Evolutionary conservation across 176 grass and related monocot genomes (phyloP), one percentile per base, ranked within the genome.

Genomic region (Oryza glaberrima): DNA sequence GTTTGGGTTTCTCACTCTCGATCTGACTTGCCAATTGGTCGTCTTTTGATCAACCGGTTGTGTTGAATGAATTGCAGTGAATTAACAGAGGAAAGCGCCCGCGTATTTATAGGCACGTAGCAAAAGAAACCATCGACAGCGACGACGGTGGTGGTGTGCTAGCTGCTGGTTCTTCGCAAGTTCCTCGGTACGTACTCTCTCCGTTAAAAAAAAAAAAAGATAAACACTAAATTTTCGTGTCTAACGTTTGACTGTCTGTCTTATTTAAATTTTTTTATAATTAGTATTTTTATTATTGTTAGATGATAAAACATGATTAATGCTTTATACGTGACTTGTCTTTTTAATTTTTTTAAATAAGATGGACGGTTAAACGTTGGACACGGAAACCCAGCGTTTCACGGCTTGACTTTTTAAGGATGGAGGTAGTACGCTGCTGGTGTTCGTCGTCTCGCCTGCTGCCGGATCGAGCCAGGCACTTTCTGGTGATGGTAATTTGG

Each of bases 361-460:
- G 28, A 28, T 28, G 1, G 1, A 28, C 1, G 1, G 28, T 1
- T 28, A 28, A 28, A 28, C 28, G 28, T 28, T 28, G 1, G 28
- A 28, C 28, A 28, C 28, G 0, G 2, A 28, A 28, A 28, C 28
- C 0, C 1, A 28, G 1, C 1, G 1, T 1, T 28, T 28, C 0
- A 28, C 0, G 28, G 28, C 28, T 28, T 28, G 28, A 28, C 28
- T 28, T 28, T 28, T 28, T 28, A 28, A 28, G 26, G 26, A 28
- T 28, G 26, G 26, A 28, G 26, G 26, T 1, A 28, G 4, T n/a
- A 19, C 65, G 14, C 22, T 2, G 23, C 11, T 8, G 5, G 16
- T 56, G 4, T 8, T 7, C 51, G 51, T 67, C n/a, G 11, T 1
- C 49, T 47, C 1, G 9, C 3, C 28, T 28, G 28, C 12, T 23